Evolutionary conservation across 305 asterid species (phyloP), one percentile per base, ranked within the genome.

Genomic region (Fraxinus angustifolia): DNA sequence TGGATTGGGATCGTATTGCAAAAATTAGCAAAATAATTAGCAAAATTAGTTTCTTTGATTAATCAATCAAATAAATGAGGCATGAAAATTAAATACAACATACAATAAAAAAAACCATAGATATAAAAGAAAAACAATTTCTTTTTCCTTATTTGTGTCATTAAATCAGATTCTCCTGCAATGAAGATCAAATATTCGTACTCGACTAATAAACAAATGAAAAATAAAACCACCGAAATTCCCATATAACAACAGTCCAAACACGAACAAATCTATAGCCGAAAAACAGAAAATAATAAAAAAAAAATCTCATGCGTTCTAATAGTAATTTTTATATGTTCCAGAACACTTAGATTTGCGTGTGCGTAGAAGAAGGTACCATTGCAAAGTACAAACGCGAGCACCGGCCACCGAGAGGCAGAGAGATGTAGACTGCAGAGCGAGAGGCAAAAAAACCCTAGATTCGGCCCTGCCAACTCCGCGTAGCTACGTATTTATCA

Each of bases 321-420:
- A 48, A 48, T 48, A 19, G 10, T 53, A 53, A 53, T 53, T 53
- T n/a, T 53, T 23, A 4, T n/a, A 53, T 6, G 23, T 53, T 53
- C 23, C 65, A n/a, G 65, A 53, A 53, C 65, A n/a, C 23, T n/a
- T 50, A 50, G 3, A 65, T 0, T 2, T 31, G 2, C 14, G 67
- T 1, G 7, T 26, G 74, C 4, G 50, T 36, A 34, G 84, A 56
- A 40, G 33, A 58, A 34, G 11, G 36, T 85, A 85, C 90, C 90
- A 87, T 87, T 28, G 81, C 79, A 81, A 17, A 87, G 85, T 28
- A 78, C 79, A 81, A 17, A 79, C 80, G 82, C 86, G 86, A 48
- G 58, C 6, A 48, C 58, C 86, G 86, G 16, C 19, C 6, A 48
- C 58, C 58, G 40, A 76, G 73, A 42, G 73, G 56, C 56, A 12